Conservation (phyloP, 2,329 filamentous ascomycete genomes). For the Gremmenia infestans region DNA sequence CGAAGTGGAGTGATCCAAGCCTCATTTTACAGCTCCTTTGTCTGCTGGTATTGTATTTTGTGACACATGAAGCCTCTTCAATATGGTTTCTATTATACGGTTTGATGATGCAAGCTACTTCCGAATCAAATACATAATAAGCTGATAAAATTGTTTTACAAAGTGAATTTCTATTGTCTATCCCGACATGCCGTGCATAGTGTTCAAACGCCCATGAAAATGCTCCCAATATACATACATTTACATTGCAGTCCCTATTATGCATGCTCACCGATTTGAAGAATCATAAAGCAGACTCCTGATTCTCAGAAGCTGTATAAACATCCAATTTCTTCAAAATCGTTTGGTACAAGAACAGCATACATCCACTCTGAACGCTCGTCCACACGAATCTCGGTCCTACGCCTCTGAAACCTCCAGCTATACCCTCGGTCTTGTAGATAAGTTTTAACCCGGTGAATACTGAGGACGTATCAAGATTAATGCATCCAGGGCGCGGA, state of each 20-base stretch:
- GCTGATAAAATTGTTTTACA: not conserved
- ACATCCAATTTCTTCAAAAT: constrained; percentile 71
- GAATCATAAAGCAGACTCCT: constrained; percentile 23
- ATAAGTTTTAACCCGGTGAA: constrained; percentile 79
- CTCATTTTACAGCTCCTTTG: too few relatives aligned
- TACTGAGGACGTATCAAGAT: constrained; percentile 85
- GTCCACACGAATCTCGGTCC: constrained; percentile 94
- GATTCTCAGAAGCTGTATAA: constrained; percentile 23
- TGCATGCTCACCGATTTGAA: not conserved
- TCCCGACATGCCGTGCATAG: constrained; percentile 17
- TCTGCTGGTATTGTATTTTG: too few relatives aligned
- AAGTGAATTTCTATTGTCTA: constrained; percentile 31
- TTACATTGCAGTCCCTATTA: constrained; percentile 18
- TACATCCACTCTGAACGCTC: constrained; percentile 92
- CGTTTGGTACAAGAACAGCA: constrained; percentile 93
- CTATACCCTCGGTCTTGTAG: constrained; percentile 82
- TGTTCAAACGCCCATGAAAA: constrained; percentile 28
- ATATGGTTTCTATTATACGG: too few relatives aligned
- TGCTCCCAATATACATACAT: constrained; percentile 23
- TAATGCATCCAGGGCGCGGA: constrained; percentile 70
- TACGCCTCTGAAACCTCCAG: constrained; percentile 91
- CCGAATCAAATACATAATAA: too few relatives aligned
- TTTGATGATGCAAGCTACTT: too few relatives aligned
- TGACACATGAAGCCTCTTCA: too few relatives aligned
- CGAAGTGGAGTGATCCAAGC: too few relatives aligned